Evolutionary conservation across 495 filamentous ascomycete genomes (phyloP).

Genomic region (Penicillium robsamsonii): DNA sequence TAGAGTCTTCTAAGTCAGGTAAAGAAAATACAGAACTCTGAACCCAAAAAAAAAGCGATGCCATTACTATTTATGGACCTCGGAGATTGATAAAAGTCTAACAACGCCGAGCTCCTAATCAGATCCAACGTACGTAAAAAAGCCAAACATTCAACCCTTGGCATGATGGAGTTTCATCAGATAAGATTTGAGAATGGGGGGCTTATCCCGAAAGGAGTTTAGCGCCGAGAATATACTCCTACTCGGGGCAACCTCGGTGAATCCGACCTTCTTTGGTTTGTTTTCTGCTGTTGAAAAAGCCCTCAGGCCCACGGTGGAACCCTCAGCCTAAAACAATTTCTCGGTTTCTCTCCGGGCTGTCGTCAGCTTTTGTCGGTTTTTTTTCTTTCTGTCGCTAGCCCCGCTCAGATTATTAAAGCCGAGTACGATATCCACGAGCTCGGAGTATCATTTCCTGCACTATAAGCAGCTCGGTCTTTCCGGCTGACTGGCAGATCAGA

Average conservation of each 20-base stretch:
- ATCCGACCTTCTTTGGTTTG: neutral
- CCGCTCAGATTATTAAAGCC: neutral
- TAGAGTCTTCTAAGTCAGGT: neutral
- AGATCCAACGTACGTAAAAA: neutral
- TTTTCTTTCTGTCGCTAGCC: neutral
- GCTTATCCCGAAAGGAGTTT: neutral
- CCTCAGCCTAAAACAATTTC: neutral
- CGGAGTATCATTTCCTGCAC: neutral
- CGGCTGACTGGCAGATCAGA: too few relatives aligned
- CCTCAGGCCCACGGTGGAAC: neutral
- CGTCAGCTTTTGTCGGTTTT: neutral
- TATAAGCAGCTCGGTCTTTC: too few relatives aligned
- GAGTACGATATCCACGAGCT: neutral
- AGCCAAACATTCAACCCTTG: neutral
- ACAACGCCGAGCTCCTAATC: neutral
- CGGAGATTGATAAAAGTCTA: slow-evolving; percentile 8
- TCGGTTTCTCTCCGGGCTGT: neutral
- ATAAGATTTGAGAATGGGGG: slow-evolving; percentile 6
- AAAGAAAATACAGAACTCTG: neutral
- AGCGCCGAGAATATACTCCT: neutral
- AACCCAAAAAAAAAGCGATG: neutral
- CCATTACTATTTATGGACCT: neutral
- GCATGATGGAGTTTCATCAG: neutral
- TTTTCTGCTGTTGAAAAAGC: neutral
- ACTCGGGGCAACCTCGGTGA: slow-evolving; percentile 4